Percentiles rank a stretch among this genome's conserved stretches.
Evolutionary conservation across 345 rosid genomes (phyloP).

Genomic region (Citrus inodora): DNA sequence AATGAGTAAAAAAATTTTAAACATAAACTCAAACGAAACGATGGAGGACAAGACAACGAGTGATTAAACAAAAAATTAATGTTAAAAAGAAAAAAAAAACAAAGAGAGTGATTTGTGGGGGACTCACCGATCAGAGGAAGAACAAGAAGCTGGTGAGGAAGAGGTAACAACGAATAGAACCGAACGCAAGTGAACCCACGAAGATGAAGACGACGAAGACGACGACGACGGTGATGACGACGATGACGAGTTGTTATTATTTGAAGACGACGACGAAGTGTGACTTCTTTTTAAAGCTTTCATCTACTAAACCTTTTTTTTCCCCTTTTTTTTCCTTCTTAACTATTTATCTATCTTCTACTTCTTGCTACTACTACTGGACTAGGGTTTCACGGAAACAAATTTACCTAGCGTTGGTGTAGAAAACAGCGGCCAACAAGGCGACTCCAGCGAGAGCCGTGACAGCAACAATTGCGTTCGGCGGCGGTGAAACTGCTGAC

Average conservation of each 20-base stretch:
- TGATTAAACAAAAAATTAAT: neutral
- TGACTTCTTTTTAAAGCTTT: conserved; percentile 81
- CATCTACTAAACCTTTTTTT: conserved; percentile 43
- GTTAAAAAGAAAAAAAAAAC: neutral
- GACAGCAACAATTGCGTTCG: conserved; percentile 27
- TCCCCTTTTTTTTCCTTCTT: neutral
- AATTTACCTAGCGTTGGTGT: conserved; percentile 40
- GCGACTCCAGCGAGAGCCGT: conserved; percentile 48
- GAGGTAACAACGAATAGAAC: conserved; percentile 72
- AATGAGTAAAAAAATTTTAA: too few relatives aligned
- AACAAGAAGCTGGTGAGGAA: conserved; percentile 78
- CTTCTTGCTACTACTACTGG: neutral
- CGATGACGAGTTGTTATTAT: conserved; percentile 15
- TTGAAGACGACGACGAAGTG: conserved; percentile 60
- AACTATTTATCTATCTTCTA: neutral
- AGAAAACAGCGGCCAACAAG: conserved; percentile 38
- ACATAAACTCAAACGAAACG: too few relatives aligned
- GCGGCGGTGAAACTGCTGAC: conserved; percentile 25
- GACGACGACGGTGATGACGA: conserved; percentile 60
- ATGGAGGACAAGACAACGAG: too few relatives aligned
- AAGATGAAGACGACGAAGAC: conserved; percentile 44
- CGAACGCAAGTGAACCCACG: conserved; percentile 94
- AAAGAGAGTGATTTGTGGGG: neutral
- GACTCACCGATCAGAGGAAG: conserved; percentile 82
- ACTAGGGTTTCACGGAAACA: conserved; percentile 11